A percentile compares a stretch with the other conserved stretches of the same genome.
Evolutionary conservation across 768 basidiomycete species (phyloP).

Genomic region (Amanita pallidorosea): DNA sequence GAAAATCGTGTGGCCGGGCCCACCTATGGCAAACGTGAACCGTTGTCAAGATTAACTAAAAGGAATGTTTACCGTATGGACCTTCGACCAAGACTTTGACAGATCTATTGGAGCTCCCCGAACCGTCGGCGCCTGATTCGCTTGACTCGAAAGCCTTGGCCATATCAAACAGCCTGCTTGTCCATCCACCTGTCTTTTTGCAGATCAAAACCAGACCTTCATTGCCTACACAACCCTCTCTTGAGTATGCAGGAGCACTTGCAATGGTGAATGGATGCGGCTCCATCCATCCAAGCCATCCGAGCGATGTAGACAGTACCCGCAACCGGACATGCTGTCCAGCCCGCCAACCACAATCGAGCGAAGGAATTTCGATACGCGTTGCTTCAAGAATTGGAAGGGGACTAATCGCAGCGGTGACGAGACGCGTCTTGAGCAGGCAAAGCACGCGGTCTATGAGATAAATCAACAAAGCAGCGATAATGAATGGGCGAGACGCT

Average conservation of each 20-base stretch:
- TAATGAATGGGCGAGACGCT: constrained; percentile 40
- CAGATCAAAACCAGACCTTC: constrained; percentile 40
- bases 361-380: constrained; percentile 45
- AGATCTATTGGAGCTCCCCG: constrained; percentile 8
- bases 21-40: constrained; percentile 15
- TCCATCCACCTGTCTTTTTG: constrained; percentile 41
- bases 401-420: constrained; percentile 45
- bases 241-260: constrained; percentile 16
- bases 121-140: constrained; percentile 7
- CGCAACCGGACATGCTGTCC: constrained; percentile 77
- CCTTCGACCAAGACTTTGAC: constrained; percentile 33
- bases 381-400: constrained; percentile 55
- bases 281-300: constrained; percentile 46
- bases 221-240: constrained; percentile 29
- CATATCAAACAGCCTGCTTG: constrained; percentile 27
- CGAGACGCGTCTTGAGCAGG: constrained; percentile 49
- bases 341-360: constrained; percentile 72
- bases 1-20: constrained; percentile 31
- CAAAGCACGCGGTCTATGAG: constrained; percentile 50
- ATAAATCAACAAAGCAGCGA: constrained; percentile 39
- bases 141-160: constrained; percentile 10
- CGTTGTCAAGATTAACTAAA: not conserved
- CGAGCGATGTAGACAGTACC: constrained; percentile 40
- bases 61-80: constrained; percentile 18
- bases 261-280: constrained; percentile 80